Percentiles rank a stretch among this genome's conserved stretches.
Conservation (phyloP, 2,329 filamentous ascomycete species). For the Macrophomina phaseolina region DNA sequence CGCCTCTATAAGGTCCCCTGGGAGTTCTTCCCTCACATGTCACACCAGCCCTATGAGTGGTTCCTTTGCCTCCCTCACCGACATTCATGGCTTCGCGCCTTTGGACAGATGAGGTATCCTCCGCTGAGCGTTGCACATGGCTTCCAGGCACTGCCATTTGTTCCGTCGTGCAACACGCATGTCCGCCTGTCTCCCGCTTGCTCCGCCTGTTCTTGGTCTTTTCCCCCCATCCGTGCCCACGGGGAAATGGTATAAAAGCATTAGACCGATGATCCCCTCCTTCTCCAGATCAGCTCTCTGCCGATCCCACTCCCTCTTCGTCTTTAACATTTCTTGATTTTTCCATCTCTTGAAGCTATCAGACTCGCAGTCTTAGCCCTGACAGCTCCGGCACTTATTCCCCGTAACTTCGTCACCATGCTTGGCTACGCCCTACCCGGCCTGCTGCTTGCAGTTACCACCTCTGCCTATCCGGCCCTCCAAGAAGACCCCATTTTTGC, state of each 20-base stretch:
- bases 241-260: constrained; percentile 14
- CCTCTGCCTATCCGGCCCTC: constrained; percentile 8
- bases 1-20: background rate
- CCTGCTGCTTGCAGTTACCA: constrained; percentile 16
- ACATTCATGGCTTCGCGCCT: background rate
- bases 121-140: constrained; percentile 26
- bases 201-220: constrained; percentile 6
- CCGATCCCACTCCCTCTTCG: background rate
- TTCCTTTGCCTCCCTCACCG: background rate
- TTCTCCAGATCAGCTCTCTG: background rate
- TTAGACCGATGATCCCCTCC: background rate
- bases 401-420: background rate
- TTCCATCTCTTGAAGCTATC: background rate
- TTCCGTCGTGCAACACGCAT: constrained; percentile 24
- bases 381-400: background rate
- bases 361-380: too few relatives aligned
- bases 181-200: constrained; percentile 15
- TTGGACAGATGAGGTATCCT: constrained; percentile 9
- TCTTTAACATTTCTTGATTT: background rate
- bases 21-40: constrained; percentile 3
- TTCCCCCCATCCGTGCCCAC: background rate
- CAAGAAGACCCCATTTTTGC: background rate
- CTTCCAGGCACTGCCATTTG: constrained; percentile 18
- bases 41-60: constrained; percentile 19
- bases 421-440: constrained; percentile 6